Base-by-base conservation (phyloP, 2,329 filamentous ascomycete genomes). In the Curvularia verruculosa region DNA sequence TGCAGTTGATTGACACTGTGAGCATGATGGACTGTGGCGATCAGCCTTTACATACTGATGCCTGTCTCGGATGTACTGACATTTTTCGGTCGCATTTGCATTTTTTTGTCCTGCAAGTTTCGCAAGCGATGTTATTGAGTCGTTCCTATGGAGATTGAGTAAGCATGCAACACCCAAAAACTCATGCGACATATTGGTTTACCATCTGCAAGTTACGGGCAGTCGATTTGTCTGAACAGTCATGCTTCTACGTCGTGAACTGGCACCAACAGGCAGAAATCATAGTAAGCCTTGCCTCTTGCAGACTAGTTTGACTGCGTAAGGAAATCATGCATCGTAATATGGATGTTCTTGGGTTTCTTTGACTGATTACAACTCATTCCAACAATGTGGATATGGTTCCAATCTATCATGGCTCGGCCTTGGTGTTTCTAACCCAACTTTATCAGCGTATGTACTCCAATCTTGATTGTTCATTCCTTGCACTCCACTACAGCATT, bases 71-170 rank as follows among this genome's bases (percentile, higher is more conserved):
- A 28, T 13, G 37, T n/a, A 44, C 56, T 61, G 1, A 69, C 68
- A 69, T 50, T 48, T 46, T 67, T 9, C 68, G 64, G 46, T 71
- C 68, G 43, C 68, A 71, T 61, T 63, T 70, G 57, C 66, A 69
- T 43, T 71, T 70, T 47, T 67, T 71, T 34, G 66, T 55, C 21
- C 68, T 65, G 52, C 68, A 71, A 19, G 60, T 59, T 26, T 71
- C 68, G 55, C 68, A 71, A 9, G 68, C 67, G 26, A 71, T 70
- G 1, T 65, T 50, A 41, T 71, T 68, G 1, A 69, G 12, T 19
- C 45, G 50, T 6, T 48, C 46, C 46, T 54, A 21, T 19, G 19
- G 2, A 13, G 7, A 29, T 36, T 2, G 3, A 39, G 23, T 49
- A 9, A 49, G 34, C 3, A 28, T 24, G n/a, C 5, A 4, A 9